Percentiles rank a stretch among this genome's conserved stretches.
Conservation (phyloP, 352 stramenopile species). For the Phytophthora multivora region DNA sequence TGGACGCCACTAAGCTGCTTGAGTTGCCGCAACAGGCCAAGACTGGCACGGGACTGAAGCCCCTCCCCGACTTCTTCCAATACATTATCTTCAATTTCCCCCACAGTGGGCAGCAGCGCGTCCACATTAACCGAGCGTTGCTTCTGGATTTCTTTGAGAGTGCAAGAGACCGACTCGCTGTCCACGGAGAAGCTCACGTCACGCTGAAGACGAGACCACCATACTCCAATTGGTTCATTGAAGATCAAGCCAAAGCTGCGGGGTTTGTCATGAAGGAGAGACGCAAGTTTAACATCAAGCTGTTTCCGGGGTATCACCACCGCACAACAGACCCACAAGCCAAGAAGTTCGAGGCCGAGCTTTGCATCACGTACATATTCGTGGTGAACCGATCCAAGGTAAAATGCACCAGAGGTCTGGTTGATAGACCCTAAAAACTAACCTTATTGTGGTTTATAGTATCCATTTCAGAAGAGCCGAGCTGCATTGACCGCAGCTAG, state of each 20-base stretch:
- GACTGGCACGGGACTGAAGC: conserved; percentile 17
- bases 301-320: conserved; percentile 88
- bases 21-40: conserved; percentile 44
- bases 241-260: conserved; percentile 74
- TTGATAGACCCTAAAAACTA: neutral
- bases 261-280: conserved; percentile 84
- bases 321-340: conserved; percentile 86
- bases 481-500: conserved; percentile 20
- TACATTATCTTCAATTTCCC: conserved; percentile 92
- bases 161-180: conserved; percentile 59
- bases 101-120: conserved; percentile 86
- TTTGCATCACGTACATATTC: conserved; percentile 88
- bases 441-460: conserved; percentile 22
- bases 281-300: conserved; percentile 66
- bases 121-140: conserved; percentile 86
- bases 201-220: conserved; percentile 86
- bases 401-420: neutral
- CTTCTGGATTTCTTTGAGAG: conserved; percentile 88
- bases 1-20: conserved; percentile 85
- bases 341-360: conserved; percentile 83
- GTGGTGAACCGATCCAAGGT: conserved; percentile 85
- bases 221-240: conserved; percentile 89
- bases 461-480: conserved; percentile 39
- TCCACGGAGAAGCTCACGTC: conserved; percentile 76
- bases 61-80: conserved; percentile 65